Evolutionary conservation across 2,329 filamentous ascomycete species (phyloP), one percentile per base, ranked within the genome.

Genomic region (Colletotrichum cereale): DNA sequence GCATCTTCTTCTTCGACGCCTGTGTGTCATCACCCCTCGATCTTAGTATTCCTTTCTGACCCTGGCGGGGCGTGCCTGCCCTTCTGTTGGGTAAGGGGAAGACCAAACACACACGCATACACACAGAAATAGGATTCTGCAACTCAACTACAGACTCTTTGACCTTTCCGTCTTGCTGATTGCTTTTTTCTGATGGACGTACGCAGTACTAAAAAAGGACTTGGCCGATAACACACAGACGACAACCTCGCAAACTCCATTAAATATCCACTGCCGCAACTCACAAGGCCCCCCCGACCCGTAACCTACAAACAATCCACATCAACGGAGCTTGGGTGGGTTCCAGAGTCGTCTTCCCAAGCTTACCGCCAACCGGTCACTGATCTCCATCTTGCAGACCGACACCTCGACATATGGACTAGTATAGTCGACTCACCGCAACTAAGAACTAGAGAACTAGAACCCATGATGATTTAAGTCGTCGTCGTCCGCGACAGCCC

Each of bases 221-320:
- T 44, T 16, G 14, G 34, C 29, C 57, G 34, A 50, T 29, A 57
- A 65, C 52, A 29, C 52, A 36, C 44, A 62, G n/a, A n/a, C 36
- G 29, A 56, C 26, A 55, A 65, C 18, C 12, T 4, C 53, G 42
- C 44, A 36, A 42, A 44, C 38, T 29, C 34, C 47, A 21, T 62
- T 31, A 44, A 38, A 42, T 42, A 40, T 48, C 58, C 48, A 40
- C 38, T 40, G 24, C n/a, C 31, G n/a, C 62, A 66, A 56, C 34
- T 57, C 24, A 24, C 21, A 40, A 44, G 52, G 6, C 11, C 21
- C 52, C 38, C 14, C 50, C 52, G 29, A 50, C 40, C 38, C n/a
- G 7, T 36, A 29, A 31, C 24, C 61, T 55, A 47, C 62, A 70
- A 70, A 42, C 67, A 66, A 66, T 40, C 67, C 67, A 66, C 62